Conservation (phyloP, 352 stramenopile genomes). For the Pythium periplocum region DNA sequence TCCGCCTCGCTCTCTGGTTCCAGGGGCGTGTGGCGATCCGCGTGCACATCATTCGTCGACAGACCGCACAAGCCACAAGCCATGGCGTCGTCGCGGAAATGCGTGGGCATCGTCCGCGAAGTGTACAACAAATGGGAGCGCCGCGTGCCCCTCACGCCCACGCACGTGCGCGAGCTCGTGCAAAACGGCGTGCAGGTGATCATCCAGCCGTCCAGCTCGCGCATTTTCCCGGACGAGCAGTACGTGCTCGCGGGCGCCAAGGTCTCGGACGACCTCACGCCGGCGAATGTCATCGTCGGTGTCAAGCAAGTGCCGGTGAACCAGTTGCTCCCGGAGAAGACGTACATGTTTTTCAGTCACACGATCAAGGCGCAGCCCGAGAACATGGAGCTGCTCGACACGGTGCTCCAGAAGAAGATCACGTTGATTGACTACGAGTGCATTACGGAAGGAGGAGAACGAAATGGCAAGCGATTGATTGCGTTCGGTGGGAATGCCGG, state of each 20-base stretch:
- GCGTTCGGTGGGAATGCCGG: conserved; percentile 94
- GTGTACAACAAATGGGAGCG: conserved; percentile 96
- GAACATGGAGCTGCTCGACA: conserved; percentile 94
- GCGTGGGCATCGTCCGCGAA: conserved; percentile 90
- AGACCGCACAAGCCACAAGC: neutral
- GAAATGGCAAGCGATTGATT: conserved; percentile 83
- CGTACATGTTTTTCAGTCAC: conserved; percentile 97
- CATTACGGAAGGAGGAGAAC: conserved; percentile 85
- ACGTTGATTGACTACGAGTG: conserved; percentile 96
- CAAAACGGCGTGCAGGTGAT: conserved; percentile 83
- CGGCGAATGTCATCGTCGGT: conserved; percentile 91
- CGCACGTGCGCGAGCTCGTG: conserved; percentile 85
- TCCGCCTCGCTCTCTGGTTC: neutral
- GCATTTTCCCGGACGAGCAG: conserved; percentile 92
- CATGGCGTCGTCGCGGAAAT: conserved; percentile 18
- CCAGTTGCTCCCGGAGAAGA: conserved; percentile 87
- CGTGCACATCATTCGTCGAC: conserved; percentile 13
- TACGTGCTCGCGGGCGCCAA: conserved; percentile 87
- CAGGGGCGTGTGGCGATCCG: conserved; percentile 3
- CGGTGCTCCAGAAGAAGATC: conserved; percentile 89
- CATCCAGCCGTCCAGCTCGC: conserved; percentile 89
- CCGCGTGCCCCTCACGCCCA: conserved; percentile 87
- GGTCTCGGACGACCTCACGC: conserved; percentile 85
- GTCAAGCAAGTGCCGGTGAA: conserved; percentile 92
- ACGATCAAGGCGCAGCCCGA: conserved; percentile 96